Evolutionary conservation across 1,139 yeast genomes (phyloP), one percentile per base, ranked within the genome.

Genomic region (Geotrichum reessii): DNA sequence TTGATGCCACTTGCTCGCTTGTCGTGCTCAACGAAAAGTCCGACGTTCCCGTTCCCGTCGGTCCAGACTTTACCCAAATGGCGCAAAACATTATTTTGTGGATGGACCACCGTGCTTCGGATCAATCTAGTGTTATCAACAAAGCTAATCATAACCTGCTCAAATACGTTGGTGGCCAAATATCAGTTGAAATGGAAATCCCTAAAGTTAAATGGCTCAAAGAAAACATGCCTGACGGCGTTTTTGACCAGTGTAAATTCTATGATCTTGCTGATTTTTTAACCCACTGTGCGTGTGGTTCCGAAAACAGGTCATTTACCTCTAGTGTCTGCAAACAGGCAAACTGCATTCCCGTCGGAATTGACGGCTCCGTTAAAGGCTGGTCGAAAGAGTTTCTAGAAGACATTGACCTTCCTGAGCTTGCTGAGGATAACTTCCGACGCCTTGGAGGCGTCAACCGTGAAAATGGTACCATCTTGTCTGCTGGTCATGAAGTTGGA

Each of bases 51-150:
- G 81, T 88, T 51, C 90, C 87, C 0, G 98, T 92, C 17, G 99
- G 99, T 14, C 99, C 99, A 0, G 89, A 92, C 69, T 93, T 89
- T 71, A 65, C 74, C 47, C 85, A 89, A 67, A 66, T 76, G 48
- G 81, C 81, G 63, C 96, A 92, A 70, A 91, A 93, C 73, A 86
- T 93, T 67, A 84, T 93, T 57, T 76, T 93, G 61, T 93, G 99
- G 98, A 92, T 93, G 97, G 99, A 93, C 74, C 99, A 93, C 73
- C 81, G 99, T 64, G 97, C 99, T 0, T 84, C 79, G n/a, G 78
- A 78, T n/a, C 97, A 92, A 72, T 91, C 97, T 22, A 76, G 82
- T 62, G 80, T 77, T 58, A 91, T 93, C 72, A 92, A 92, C 72
- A 83, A 86, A 52, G 86, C 96, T 0, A 81, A 81, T 48, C 95